phyloP scores from a whole-genome alignment of 2,329 filamentous ascomycete species.

The Talaromyces sp. region DNA sequence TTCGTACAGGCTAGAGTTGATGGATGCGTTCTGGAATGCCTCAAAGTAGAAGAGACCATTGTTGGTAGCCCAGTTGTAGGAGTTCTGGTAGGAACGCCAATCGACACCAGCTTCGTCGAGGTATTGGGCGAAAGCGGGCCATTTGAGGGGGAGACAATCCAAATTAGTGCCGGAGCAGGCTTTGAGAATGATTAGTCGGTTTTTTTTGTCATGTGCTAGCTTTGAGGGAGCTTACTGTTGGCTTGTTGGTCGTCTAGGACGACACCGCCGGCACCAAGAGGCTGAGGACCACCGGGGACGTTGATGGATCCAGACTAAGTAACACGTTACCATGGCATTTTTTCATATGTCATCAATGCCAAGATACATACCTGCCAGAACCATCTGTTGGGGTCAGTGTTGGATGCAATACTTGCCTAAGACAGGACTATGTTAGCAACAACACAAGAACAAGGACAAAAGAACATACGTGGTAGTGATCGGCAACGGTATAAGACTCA shows the following conservation, averaged over 20 bases:
- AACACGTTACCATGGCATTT: background rate
- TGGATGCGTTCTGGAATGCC: constrained; percentile 48
- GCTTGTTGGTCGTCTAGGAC: constrained; percentile 13
- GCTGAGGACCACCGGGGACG: constrained; percentile 9
- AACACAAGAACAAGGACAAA: background rate
- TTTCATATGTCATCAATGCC: no score
- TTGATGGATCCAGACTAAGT: constrained; percentile 12
- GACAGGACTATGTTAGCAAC: background rate
- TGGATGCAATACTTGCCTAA: constrained; percentile 12
- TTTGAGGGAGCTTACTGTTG: background rate
- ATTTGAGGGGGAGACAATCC: constrained; percentile 53
- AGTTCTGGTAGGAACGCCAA: constrained; percentile 51
- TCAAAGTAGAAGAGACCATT: constrained; percentile 53
- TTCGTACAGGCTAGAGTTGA: constrained; percentile 42
- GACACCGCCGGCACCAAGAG: constrained; percentile 14
- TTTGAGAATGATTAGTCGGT: constrained; percentile 12
- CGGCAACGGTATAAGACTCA: constrained; percentile 14
- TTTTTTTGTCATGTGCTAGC: background rate
- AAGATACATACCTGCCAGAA: constrained; percentile 9
- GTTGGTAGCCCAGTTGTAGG: constrained; percentile 50
- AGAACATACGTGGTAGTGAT: constrained; percentile 13
- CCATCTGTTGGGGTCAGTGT: constrained; percentile 15
- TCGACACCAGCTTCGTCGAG: constrained; percentile 49
- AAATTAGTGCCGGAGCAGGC: constrained; percentile 45
- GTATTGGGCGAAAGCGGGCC: constrained; percentile 51